Base-by-base conservation (phyloP, 768 basidiomycete genomes). In the Naematelia aurantialba region DNA sequence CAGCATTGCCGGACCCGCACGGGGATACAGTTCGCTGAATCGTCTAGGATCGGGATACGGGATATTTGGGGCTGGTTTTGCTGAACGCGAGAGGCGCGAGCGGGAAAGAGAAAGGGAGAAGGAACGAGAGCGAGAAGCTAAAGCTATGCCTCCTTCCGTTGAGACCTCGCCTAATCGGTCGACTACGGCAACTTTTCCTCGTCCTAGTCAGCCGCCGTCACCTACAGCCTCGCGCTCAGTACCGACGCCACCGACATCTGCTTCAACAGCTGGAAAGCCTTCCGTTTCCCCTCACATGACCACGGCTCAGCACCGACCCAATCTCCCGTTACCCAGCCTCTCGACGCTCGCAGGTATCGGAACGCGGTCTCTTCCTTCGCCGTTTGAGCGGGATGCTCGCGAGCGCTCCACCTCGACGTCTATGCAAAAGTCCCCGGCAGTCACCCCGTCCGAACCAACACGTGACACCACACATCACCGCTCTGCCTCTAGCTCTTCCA, bases 51-150 rank as follows among this genome's bases (percentile, higher is more conserved):
- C 34, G 34, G 34, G 34, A 8, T 39, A 39, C 17, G 34, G 34
- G 34, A 39, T 39, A 8, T 39, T 39, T 39, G 34, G 34, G 17
- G 34, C 34, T 17, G 34, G 34, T 17, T 39, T 39, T 39, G 34
- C 34, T 30, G 52, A 52, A 31, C 19, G 30, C n/a, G 52, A 52
- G 2, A 5, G 25, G 19, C 52, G 52, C 13, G 34, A 52, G 10
- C 52, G 52, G 5, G 52, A 52, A 31, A 39, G 34, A 17, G 34
- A 39, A 39, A 39, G 34, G 34, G 34, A 39, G 34, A 39, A 39
- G 34, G 34, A 39, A 39, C 34, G 34, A 39, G 34, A 39, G 17
- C 34, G 34, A 17, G 34, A 39, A 17, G 17, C 8, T 17, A 39
- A 39, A 17, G 34, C 34, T 8, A 17, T 39, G 8, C 17, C 34